Base-by-base conservation (phyloP, 1,139 yeast genomes). In the Kodamaea plutei region DNA sequence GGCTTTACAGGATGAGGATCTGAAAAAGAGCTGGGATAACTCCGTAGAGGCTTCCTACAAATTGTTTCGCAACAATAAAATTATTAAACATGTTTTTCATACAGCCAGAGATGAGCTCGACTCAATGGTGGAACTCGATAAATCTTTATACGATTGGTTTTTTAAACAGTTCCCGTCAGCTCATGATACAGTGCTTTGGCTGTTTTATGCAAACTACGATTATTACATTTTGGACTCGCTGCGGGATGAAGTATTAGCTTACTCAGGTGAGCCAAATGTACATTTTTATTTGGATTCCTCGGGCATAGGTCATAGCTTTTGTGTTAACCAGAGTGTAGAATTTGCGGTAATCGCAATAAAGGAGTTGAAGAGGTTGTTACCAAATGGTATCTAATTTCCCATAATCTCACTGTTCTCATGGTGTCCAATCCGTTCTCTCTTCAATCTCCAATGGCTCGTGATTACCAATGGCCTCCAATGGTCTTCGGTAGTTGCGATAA, bases 191-290 rank as follows among this genome's bases (percentile, higher is more conserved):
- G 53, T 54, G 19, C 56, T 74, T 10, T 79, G 84, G 84, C 48
- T 64, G 2, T 73, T 69, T 41, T 78, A 76, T 45, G 82, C 83
- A 2, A 52, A 53, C 10, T 45, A 52, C 10, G 88, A 80, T 49
- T 73, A 74, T 45, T 80, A 88, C 88, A 77, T 79, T 2, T 59
- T 63, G 34, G 65, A 71, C 32, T 52, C 48, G 15, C 68, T 82
- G 2, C 56, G 79, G 32, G 60, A 57, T 20, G 55, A 57, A 35
- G 50, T 77, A 11, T 11, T 21, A 12, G 7, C 20, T 9, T 17
- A 17, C 9, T 17, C 20, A 9, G 20, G 20, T 7, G 20, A 21
- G 23, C 44, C 50, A 10, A 55, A 58, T 35, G 55, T 70, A 11
- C 36, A 37, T 2, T 56, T 69, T 28, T 58, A 62, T 30, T 37